Percentiles rank a stretch among this genome's conserved stretches.
Evolutionary conservation across 2,329 filamentous ascomycete genomes (phyloP).

Genomic region (Talaromyces sp.): DNA sequence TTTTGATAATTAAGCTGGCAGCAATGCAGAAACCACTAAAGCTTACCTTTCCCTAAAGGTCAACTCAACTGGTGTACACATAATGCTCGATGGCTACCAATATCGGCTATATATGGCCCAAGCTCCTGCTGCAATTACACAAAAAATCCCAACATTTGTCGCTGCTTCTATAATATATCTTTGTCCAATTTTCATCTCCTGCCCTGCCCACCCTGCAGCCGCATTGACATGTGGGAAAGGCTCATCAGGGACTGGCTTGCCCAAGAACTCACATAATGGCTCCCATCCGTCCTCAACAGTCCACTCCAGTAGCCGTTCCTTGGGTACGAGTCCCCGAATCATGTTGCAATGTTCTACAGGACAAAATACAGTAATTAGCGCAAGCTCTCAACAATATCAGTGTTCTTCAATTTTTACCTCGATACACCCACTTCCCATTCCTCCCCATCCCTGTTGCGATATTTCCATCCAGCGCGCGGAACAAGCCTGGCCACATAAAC

Average conservation of each 20-base stretch:
- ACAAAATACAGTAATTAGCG: neutral
- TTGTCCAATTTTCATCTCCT: neutral
- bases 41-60: too few relatives aligned
- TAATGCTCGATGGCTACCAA: neutral
- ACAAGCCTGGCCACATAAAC: neutral
- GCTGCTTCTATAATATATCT: neutral
- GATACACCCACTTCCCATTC: neutral
- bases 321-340: slow-evolving; percentile 15
- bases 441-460: neutral
- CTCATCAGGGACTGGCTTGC: neutral
- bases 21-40: too few relatives aligned
- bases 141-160: neutral
- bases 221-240: neutral
- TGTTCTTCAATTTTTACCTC: neutral
- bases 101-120: neutral
- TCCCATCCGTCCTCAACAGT: slow-evolving; percentile 24
- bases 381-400: too few relatives aligned
- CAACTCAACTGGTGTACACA: too few relatives aligned
- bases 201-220: neutral
- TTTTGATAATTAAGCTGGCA: too few relatives aligned
- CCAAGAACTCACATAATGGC: slow-evolving; percentile 15
- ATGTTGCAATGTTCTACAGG: slow-evolving; percentile 18
- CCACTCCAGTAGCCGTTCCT: slow-evolving; percentile 20
- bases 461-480: neutral
- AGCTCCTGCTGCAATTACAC: neutral